phyloP scores from a whole-genome alignment of 352 stramenopile genomes.

The Pythium aristosporum region DNA sequence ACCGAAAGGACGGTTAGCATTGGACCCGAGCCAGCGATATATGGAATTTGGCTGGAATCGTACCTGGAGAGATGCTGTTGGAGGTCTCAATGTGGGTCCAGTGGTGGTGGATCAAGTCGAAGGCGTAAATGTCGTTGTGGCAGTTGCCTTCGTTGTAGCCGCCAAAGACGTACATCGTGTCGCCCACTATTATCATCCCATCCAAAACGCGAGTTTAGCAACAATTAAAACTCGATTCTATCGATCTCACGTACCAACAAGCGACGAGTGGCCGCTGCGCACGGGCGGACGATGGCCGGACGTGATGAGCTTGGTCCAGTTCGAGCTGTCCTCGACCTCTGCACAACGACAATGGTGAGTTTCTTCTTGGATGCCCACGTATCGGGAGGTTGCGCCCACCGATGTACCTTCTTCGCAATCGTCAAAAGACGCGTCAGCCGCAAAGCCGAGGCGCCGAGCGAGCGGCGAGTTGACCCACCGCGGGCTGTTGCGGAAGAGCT shows the following conservation, averaged over 20 bases:
- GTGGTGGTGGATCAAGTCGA: slow-evolving; percentile 76
- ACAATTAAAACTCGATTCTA: not conserved
- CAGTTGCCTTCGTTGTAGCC: slow-evolving; percentile 87
- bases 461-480: slow-evolving; percentile 76
- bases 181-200: slow-evolving; percentile 37
- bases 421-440: slow-evolving; percentile 59
- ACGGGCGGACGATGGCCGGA: slow-evolving; percentile 69
- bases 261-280: slow-evolving; percentile 75
- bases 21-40: not conserved
- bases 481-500: slow-evolving; percentile 80
- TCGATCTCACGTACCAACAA: slow-evolving; percentile 51
- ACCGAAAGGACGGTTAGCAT: slow-evolving; percentile 1
- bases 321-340: slow-evolving; percentile 42
- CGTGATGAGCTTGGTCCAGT: slow-evolving; percentile 76
- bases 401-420: slow-evolving; percentile 51
- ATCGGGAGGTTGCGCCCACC: not conserved
- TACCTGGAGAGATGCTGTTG: slow-evolving; percentile 72
- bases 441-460: slow-evolving; percentile 66
- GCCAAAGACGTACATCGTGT: slow-evolving; percentile 83
- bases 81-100: slow-evolving; percentile 75
- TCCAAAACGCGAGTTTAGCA: not conserved
- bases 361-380: not conserved
- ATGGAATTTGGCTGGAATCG: not conserved
- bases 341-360: not conserved
- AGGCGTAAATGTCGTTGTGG: slow-evolving; percentile 84